Evolutionary conservation across 306 rosid species (phyloP), one percentile per base, ranked within the genome.

Genomic region (Psophocarpus tetragonolobus): DNA sequence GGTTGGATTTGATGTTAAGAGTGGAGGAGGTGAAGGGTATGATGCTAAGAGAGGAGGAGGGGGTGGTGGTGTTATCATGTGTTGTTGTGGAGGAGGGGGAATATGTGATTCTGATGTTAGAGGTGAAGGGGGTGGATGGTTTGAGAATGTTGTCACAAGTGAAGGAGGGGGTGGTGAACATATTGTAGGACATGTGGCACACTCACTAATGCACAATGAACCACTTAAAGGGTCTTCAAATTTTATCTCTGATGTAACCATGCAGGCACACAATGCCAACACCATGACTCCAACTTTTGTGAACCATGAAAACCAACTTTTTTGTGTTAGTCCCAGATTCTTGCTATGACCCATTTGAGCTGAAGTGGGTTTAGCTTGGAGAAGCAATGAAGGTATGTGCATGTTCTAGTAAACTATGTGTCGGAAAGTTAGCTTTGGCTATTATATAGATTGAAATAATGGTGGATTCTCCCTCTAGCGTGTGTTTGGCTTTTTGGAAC

Each of bases 121-220:
- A 24, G 58, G 65, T 20, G 80, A 38, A 27, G 72, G 63, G 1
- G 84, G 76, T 12, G 76, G 84, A 8, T 58, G 75, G 20, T 81
- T 74, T 74, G 80, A 74, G 39, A 53, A 30, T 80, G 80, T 42
- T 67, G 71, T 9, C 11, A 4, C 50, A 58, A 76, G 79, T 56
- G 84, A 72, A 9, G 90, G 80, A 27, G 98, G 94, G 0, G 97
- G 92, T 48, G 91, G 88, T 11, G 98, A 76, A 48, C 98, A 93
- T 9, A 93, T 84, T 45, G 77, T 74, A 1, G 98, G 98, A 74
- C 97, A 93, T 61, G 98, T 85, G 64, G 75, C 60, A 74, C 97
- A 93, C 0, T 90, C 94, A 73, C 94, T 91, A 17, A 90, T 88
- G 76, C 98, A 93, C 6, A 84, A 74, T 63, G 76, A 75, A 53